Evolutionary conservation across 345 rosid species (phyloP).

Genomic region (Camelina laxa): DNA sequence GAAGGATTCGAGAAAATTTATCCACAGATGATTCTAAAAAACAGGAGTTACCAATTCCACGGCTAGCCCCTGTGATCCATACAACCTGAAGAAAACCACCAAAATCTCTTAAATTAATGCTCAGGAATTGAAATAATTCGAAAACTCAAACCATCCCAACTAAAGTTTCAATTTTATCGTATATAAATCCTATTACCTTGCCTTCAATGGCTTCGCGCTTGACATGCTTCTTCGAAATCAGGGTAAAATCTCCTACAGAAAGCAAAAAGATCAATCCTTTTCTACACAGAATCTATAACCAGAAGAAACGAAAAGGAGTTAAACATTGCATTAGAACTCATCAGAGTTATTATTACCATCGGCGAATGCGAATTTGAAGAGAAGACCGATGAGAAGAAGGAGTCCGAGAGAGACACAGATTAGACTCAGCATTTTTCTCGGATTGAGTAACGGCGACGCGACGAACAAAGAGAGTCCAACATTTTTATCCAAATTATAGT

Average conservation of each 20-base stretch:
- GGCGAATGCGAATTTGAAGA: slow-evolving; percentile 59
- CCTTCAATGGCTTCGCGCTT: slow-evolving; percentile 80
- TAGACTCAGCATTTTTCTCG: slow-evolving; percentile 43
- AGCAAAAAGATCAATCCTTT: background rate
- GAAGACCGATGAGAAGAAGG: slow-evolving; percentile 36
- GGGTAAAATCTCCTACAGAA: slow-evolving; percentile 70
- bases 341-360: slow-evolving; percentile 55
- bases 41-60: slow-evolving; percentile 74
- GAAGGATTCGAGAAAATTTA: background rate
- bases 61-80: slow-evolving; percentile 98
- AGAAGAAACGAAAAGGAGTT: background rate
- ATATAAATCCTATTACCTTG: slow-evolving; percentile 52
- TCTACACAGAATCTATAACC: background rate
- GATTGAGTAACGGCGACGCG: slow-evolving; percentile 9
- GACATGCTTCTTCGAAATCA: slow-evolving; percentile 69
- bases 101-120: background rate
- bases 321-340: background rate
- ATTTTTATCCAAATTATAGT: too few species aligned
- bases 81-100: slow-evolving; percentile 57
- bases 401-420: slow-evolving; percentile 47
- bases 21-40: background rate
- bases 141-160: background rate
- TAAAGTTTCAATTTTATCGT: background rate
- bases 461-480: slow-evolving; percentile 1
- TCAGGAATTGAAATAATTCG: background rate